Conservation (phyloP, 108 stramenopile genomes). For the Pseudonitzschia pungens region DNA sequence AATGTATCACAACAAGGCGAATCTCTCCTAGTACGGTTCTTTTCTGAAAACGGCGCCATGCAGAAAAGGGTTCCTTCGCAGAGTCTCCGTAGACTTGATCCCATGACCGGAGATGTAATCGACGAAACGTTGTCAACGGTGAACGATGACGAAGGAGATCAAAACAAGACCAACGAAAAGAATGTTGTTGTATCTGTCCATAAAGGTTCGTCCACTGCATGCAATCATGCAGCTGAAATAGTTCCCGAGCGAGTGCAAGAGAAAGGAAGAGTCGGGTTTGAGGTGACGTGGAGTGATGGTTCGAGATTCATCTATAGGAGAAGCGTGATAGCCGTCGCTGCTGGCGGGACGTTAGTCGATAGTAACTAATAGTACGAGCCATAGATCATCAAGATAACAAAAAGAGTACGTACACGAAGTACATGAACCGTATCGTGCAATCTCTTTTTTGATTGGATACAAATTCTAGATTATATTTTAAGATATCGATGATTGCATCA, state of each 20-base stretch:
- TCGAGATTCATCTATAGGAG: conserved; percentile 80
- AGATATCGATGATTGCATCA: no score
- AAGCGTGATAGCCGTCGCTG: conserved; percentile 64
- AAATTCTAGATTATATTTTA: no score
- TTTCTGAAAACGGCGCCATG: conserved; percentile 74
- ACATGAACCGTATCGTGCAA: no score
- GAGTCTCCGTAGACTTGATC: conserved; percentile 64
- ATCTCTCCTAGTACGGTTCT: conserved; percentile 59
- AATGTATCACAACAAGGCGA: conserved; percentile 52
- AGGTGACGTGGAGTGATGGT: conserved; percentile 84
- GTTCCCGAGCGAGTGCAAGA: conserved; percentile 62
- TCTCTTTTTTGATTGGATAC: no score
- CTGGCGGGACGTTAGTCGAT: conserved; percentile 47
- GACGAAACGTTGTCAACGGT: background rate
- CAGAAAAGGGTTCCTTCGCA: conserved; percentile 53
- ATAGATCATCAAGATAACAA: no score
- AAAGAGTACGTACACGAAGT: no score
- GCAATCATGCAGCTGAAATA: conserved; percentile 19
- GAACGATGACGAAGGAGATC: conserved; percentile 9
- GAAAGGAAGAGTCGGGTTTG: conserved; percentile 83
- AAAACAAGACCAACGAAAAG: no score
- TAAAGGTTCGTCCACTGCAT: conserved; percentile 16
- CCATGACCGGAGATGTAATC: conserved; percentile 56
- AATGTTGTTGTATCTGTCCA: conserved; percentile 31
- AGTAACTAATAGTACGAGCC: no score